A percentile compares a stretch with the other conserved stretches of the same genome.
phyloP scores from a whole-genome alignment of 768 basidiomycete species.

The Suillus cothurnatus region DNA sequence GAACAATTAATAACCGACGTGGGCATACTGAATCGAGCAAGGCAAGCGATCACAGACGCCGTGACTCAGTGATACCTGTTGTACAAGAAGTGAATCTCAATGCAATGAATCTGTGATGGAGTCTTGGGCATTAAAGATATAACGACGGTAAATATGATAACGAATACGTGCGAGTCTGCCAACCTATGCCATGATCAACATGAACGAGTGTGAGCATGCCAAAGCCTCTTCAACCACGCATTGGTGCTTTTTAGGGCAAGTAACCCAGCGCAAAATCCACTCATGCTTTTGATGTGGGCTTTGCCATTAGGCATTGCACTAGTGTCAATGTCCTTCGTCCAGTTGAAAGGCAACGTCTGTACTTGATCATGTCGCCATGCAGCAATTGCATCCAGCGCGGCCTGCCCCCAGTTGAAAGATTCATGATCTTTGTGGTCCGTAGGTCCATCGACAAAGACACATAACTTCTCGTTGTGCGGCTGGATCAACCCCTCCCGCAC shows the following conservation, averaged over 20 bases:
- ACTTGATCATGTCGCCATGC: conserved; percentile 50
- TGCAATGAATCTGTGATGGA: not conserved
- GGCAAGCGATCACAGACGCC: not conserved
- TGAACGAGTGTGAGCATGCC: conserved; percentile 33
- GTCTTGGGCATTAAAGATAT: not conserved
- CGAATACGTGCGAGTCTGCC: not conserved
- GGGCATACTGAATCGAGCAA: not conserved
- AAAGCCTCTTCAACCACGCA: conserved; percentile 35
- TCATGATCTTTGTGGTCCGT: conserved; percentile 51
- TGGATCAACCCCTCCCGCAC: conserved; percentile 76
- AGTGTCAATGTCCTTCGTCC: conserved; percentile 46
- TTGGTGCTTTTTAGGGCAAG: conserved; percentile 27
- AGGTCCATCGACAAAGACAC: conserved; percentile 80
- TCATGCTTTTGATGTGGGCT: conserved; percentile 18
- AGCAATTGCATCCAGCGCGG: conserved; percentile 64
- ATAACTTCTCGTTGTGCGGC: conserved; percentile 56
- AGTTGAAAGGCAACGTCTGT: conserved; percentile 44
- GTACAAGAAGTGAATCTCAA: not conserved
- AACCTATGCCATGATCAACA: conserved; percentile 18
- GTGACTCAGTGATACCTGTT: not conserved
- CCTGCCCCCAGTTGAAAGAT: conserved; percentile 77
- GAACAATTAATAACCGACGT: not conserved
- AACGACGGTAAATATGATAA: not conserved
- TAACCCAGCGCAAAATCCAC: conserved; percentile 19
- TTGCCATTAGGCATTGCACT: conserved; percentile 23